Conservation (phyloP, 2,329 filamentous ascomycete species). For the Myriosclerotinia curreyana region DNA sequence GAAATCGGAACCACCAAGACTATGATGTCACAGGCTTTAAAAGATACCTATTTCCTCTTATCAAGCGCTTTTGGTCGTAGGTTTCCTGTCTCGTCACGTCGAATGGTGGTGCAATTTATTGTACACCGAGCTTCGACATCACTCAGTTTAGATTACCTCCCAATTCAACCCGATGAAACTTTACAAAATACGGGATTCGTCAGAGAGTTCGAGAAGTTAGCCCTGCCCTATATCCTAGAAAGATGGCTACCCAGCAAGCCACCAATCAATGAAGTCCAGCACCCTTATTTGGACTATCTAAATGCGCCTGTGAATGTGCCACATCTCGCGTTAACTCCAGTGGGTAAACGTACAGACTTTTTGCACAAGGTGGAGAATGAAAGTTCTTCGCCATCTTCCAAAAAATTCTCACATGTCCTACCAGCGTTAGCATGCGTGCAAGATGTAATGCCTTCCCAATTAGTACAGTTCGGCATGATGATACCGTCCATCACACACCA, state of each 20-base stretch:
- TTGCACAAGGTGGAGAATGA: slow-evolving; percentile 44
- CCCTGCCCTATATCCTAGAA: slow-evolving; percentile 41
- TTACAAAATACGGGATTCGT: slow-evolving; percentile 28
- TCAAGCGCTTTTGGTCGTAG: slow-evolving; percentile 30
- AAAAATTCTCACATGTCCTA: slow-evolving; percentile 46
- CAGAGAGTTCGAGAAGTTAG: slow-evolving; percentile 28
- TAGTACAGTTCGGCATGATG: slow-evolving; percentile 53
- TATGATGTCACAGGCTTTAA: slow-evolving; percentile 7
- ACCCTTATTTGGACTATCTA: slow-evolving; percentile 41
- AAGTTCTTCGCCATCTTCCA: slow-evolving; percentile 16
- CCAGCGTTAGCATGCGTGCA: slow-evolving; percentile 49
- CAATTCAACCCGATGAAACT: not conserved
- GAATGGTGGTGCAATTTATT: slow-evolving; percentile 29
- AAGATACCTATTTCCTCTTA: slow-evolving; percentile 31
- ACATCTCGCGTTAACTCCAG: slow-evolving; percentile 49
- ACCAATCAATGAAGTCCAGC: slow-evolving; percentile 41
- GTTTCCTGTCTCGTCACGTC: slow-evolving; percentile 28
- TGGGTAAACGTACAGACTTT: slow-evolving; percentile 58
- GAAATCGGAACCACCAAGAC: not conserved
- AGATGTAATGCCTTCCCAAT: slow-evolving; percentile 46
- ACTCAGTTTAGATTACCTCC: not conserved
- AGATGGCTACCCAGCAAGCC: slow-evolving; percentile 48
- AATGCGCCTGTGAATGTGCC: slow-evolving; percentile 45
- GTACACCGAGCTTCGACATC: not conserved
- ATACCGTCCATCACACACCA: slow-evolving; percentile 71